A percentile compares a stretch with the other conserved stretches of the same genome.
These are phyloP conservation scores for Globisporangium recalcitrans DNA, from an alignment of 352 stramenopile genomes.

Conservation along the genomic window DNA sequence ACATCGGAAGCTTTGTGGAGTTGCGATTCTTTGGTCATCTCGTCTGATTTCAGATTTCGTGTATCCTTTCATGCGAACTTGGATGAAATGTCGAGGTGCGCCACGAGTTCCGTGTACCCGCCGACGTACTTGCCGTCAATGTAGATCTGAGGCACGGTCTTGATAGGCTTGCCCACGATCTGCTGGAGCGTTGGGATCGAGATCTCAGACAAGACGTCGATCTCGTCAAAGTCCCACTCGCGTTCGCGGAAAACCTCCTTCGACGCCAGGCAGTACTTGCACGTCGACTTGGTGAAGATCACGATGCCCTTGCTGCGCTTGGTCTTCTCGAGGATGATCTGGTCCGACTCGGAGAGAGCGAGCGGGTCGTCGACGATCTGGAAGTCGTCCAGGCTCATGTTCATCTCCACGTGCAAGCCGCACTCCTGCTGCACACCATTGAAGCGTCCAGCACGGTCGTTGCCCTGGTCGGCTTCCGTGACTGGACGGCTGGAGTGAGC, in stretches of 20 bases:
- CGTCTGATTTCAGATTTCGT: too few relatives aligned
- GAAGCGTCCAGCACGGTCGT: constrained; percentile 77
- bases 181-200: constrained; percentile 51
- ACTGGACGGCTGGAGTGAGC: constrained; percentile 82
- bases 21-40: too few relatives aligned
- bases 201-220: constrained; percentile 48
- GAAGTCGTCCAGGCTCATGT: constrained; percentile 54
- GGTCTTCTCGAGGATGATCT: constrained; percentile 38
- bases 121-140: constrained; percentile 73
- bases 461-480: constrained; percentile 46
- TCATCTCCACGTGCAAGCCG: constrained; percentile 74
- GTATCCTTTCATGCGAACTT: constrained; percentile 47
- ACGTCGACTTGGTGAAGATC: constrained; percentile 70
- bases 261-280: constrained; percentile 63
- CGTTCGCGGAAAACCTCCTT: constrained; percentile 56
- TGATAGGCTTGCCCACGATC: constrained; percentile 53
- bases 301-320: constrained; percentile 47
- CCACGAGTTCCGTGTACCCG: constrained; percentile 69
- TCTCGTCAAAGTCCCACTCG: constrained; percentile 63
- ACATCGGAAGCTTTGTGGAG: not conserved
- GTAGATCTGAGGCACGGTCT: constrained; percentile 79
- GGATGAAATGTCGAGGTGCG: constrained; percentile 54
- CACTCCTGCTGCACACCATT: constrained; percentile 80
- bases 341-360: constrained; percentile 37
- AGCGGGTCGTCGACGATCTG: constrained; percentile 41